These are phyloP conservation scores for Diaporthe eres DNA, from an alignment of 2,329 filamentous ascomycete genomes.

Conservation along the genomic window DNA sequence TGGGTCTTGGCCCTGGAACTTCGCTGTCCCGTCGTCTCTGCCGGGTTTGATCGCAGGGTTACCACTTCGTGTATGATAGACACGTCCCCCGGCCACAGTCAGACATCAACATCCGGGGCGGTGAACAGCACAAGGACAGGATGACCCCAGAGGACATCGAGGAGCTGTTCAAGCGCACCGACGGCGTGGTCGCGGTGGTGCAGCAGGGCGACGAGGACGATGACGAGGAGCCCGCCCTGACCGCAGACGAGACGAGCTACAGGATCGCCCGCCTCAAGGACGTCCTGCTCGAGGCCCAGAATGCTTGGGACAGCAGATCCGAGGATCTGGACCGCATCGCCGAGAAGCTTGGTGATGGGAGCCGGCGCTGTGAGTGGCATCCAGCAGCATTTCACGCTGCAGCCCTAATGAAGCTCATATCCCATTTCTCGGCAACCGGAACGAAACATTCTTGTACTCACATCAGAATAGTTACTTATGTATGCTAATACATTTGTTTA, in stretches of 20 bases:
- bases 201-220: conserved; percentile 46
- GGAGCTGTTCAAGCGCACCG: conserved; percentile 51
- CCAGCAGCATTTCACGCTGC: conserved; percentile 4
- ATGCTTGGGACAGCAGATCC: conserved; percentile 57
- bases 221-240: conserved; percentile 42
- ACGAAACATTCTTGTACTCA: background rate
- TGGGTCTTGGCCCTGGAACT: conserved; percentile 23
- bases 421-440: background rate
- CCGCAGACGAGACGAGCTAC: conserved; percentile 43
- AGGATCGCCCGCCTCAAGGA: conserved; percentile 50
- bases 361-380: conserved; percentile 64
- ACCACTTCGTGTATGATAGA: conserved; percentile 15
- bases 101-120: conserved; percentile 16
- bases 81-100: conserved; percentile 6
- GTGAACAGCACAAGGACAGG: conserved; percentile 29
- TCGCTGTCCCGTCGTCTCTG: conserved; percentile 21
- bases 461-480: background rate
- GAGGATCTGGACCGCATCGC: conserved; percentile 61
- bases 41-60: conserved; percentile 26
- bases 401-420: background rate
- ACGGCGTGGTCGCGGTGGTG: conserved; percentile 49
- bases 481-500: conserved; percentile 29
- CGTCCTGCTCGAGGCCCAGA: conserved; percentile 56
- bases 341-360: conserved; percentile 68
- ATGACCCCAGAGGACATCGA: conserved; percentile 57